A percentile compares a stretch with the other conserved stretches of the same genome.
phyloP scores from a whole-genome alignment of 1,284 basidiomycete genomes.

The Trichosporon sp. region DNA sequence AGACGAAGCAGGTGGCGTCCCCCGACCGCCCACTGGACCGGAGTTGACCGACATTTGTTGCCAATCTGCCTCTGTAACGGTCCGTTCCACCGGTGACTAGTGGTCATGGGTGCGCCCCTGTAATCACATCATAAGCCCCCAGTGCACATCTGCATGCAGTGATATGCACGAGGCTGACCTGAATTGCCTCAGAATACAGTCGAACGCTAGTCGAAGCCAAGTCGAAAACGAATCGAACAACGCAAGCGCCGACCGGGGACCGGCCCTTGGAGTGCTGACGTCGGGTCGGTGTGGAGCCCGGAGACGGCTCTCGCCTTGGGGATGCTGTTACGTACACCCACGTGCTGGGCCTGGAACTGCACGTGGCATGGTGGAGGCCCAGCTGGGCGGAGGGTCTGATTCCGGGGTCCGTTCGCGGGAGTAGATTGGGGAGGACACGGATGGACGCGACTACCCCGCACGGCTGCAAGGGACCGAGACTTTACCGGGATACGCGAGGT shows the following conservation, averaged over 20 bases:
- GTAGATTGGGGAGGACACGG: neutral
- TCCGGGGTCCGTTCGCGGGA: neutral
- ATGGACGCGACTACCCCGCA: neutral
- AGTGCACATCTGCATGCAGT: neutral
- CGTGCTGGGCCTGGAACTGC: neutral
- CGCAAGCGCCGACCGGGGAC: neutral
- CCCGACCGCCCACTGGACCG: neutral
- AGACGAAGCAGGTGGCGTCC: neutral
- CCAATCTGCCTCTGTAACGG: neutral
- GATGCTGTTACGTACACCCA: neutral
- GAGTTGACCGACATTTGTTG: neutral
- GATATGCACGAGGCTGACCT: neutral
- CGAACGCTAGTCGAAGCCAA: neutral
- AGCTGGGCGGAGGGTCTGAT: neutral
- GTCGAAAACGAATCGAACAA: neutral
- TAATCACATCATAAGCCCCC: neutral
- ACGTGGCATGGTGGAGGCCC: neutral
- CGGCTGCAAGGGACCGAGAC: neutral
- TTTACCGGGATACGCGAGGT: conserved; percentile 3
- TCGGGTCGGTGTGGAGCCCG: neutral
- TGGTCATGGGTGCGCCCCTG: neutral
- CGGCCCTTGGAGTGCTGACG: neutral
- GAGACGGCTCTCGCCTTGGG: neutral
- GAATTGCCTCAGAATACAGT: neutral
- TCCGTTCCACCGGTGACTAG: neutral